Evolutionary conservation across 129 eudicot genomes (phyloP), one percentile per base, ranked within the genome.

Genomic region (Arctium minus): DNA sequence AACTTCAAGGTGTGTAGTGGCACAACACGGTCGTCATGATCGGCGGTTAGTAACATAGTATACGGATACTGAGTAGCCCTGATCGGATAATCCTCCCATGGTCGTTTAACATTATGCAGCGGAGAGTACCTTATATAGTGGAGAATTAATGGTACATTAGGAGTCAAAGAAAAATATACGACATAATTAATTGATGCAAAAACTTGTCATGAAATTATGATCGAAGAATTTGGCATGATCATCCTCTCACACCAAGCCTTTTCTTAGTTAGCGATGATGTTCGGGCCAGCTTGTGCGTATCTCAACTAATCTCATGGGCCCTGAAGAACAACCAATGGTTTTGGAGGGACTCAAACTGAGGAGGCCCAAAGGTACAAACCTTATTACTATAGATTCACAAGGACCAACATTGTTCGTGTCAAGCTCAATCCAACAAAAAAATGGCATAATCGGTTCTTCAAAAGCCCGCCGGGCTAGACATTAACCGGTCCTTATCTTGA

Each of bases 11-110:
- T 88, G 87, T 96, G 99, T 72, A 96, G 82, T 60, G 98, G 99
- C 82, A 96, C 99, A 46, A 96, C 99, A 8, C 99, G 93, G 22
- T 93, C 99, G 77, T 96, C 99, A 56, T 96, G 98, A 88, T 96
- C 98, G 30, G 99, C 98, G 17, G 99, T 96, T 83, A 96, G 82
- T 77, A 96, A 37, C 94, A 96, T 89, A 36, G 94, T 90, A 62
- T 98, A 70, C 17, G 98, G 99, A 74, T 96, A 96, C 40, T 96
- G 97, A 42, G 76, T 75, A 48, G 79, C 81, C 85, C 67, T 39
- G 67, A 64, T 79, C n/a, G 88, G 22, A 11, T 87, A 82, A 75
- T 88, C 70, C 75, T 93, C 97, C 99, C 99, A 93, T 74, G 97
- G 99, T 72, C 94, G 89, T 82, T 87, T 88, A 22, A 96, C 95